Base-by-base conservation (phyloP, 768 basidiomycete species). In the Mycena leptocephala region DNA sequence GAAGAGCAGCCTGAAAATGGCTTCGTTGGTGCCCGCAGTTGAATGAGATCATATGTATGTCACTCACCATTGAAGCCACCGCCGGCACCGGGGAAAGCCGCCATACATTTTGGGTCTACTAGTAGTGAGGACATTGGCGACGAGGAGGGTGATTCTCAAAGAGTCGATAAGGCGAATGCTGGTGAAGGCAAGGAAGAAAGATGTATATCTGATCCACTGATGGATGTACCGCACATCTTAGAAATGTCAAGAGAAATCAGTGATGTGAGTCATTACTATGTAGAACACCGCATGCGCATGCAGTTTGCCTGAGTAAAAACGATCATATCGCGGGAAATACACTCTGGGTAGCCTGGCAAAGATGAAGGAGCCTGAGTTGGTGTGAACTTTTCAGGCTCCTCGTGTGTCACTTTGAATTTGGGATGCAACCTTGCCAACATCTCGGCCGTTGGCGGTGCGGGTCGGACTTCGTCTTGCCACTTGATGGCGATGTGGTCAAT, bases 1-100 rank as follows among this genome's bases (percentile, higher is more conserved):
- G 39, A 63, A 41, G 39, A 41, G 41, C 61, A 63, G 61, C 61
- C 61, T 63, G 39, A 43, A 37, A 63, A 63, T 63, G 61, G 61
- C 61, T 63, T 43, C 39, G 39, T 63, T 43, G 26, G 61, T 39
- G 39, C 39, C 39, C 18, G 39, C 39, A 41, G 37, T 41, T 28
- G 61, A 24, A 63, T 39, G 61, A 63, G 58, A 59, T 35, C 22
- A 59, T 35, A 37, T 58, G 28, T 35, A 62, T 62, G 35, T 62
- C 61, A 43, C 39, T 13, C 61, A 63, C 61, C 61, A 63, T 41
- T 43, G 39, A 63, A 63, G 39, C 39, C 37, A 43, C 37, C 61
- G 26, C 61, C 39, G 61, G 33, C 24, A 43, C 61, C 61, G 37
- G 61, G 61, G 61, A 63, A 63, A 63, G 37, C 43, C 33, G 61